Percentiles rank a stretch among this genome's conserved stretches.
These are phyloP conservation scores for Brasenia schreberi DNA, from an alignment of 164 flowering plant genomes.

Conservation along the genomic window DNA sequence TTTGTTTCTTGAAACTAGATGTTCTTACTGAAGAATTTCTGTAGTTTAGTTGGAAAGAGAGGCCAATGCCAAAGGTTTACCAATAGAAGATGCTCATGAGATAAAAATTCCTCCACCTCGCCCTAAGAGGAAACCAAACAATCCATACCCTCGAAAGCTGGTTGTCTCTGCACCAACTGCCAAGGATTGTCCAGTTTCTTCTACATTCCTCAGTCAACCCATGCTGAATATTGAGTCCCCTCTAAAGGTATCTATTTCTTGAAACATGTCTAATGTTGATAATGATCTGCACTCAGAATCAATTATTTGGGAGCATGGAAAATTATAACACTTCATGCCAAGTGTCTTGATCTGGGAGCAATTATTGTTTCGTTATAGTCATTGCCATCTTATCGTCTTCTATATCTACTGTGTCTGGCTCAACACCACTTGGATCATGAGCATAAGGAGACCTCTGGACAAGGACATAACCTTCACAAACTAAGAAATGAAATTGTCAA, in stretches of 20 bases:
- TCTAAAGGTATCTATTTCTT: conserved; percentile 31
- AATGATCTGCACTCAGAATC: too few species aligned
- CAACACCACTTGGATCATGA: too few species aligned
- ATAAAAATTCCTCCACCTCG: conserved; percentile 98
- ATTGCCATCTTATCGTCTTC: too few species aligned
- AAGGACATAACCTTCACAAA: too few species aligned
- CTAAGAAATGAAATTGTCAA: too few species aligned
- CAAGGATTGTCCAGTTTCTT: conserved; percentile 14
- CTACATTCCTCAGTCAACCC: conserved; percentile 20
- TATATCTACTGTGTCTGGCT: too few species aligned
- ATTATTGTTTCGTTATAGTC: too few species aligned
- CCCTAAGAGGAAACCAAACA: conserved; percentile 86
- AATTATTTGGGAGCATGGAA: too few species aligned
- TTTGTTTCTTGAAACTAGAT: too few species aligned
- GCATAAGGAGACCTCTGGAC: too few species aligned
- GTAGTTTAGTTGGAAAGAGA: conserved; percentile 81
- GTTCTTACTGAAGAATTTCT: not conserved
- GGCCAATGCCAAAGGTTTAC: conserved; percentile 61
- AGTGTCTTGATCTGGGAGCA: too few species aligned
- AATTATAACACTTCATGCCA: too few species aligned
- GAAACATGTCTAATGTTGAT: not conserved
- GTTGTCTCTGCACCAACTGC: conserved; percentile 15
- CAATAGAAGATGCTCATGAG: conserved; percentile 56
- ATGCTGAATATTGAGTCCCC: conserved; percentile 36
- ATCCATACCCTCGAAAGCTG: conserved; percentile 95